These are phyloP conservation scores for Kwoniella mangroviensis DNA, from an alignment of 768 basidiomycete species.

Conservation along the genomic window DNA sequence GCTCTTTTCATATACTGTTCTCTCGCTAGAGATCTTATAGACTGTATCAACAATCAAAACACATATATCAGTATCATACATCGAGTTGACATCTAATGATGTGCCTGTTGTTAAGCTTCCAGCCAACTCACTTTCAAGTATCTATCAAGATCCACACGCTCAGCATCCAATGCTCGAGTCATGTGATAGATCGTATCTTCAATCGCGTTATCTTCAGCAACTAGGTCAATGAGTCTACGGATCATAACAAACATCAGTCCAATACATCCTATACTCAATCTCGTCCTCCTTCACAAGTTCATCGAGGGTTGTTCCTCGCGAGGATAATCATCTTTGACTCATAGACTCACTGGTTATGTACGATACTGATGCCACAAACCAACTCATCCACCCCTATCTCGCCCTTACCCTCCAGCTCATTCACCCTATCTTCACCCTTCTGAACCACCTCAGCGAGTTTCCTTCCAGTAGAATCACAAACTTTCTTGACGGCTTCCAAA, in stretches of 20 bases:
- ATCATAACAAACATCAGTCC: background rate
- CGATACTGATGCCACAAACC: constrained; percentile 91
- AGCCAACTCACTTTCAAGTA: constrained; percentile 77
- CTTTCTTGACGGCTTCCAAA: constrained; percentile 87
- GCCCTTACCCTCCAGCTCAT: constrained; percentile 76
- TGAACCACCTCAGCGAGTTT: constrained; percentile 69
- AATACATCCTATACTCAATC: no score
- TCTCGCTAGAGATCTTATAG: constrained; percentile 82
- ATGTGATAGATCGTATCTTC: constrained; percentile 98
- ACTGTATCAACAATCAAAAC: constrained; percentile 60
- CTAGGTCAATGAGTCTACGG: constrained; percentile 82
- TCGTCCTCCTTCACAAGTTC: no score
- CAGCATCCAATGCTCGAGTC: constrained; percentile 80
- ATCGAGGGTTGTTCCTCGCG: no score
- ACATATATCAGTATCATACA: constrained; percentile 22
- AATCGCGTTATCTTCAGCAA: constrained; percentile 99
- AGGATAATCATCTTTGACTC: background rate
- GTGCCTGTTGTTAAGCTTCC: no score
- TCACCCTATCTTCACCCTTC: constrained; percentile 72
- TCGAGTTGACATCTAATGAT: no score
- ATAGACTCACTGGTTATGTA: constrained; percentile 86
- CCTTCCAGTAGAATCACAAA: constrained; percentile 77
- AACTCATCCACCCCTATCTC: constrained; percentile 96
- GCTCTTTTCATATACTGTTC: constrained; percentile 98
- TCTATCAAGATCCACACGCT: constrained; percentile 86